Percentiles rank a stretch among this genome's conserved stretches.
These are phyloP conservation scores for Cladophialophora exuberans DNA, from an alignment of 2,329 filamentous ascomycete species.

Conservation along the genomic window DNA sequence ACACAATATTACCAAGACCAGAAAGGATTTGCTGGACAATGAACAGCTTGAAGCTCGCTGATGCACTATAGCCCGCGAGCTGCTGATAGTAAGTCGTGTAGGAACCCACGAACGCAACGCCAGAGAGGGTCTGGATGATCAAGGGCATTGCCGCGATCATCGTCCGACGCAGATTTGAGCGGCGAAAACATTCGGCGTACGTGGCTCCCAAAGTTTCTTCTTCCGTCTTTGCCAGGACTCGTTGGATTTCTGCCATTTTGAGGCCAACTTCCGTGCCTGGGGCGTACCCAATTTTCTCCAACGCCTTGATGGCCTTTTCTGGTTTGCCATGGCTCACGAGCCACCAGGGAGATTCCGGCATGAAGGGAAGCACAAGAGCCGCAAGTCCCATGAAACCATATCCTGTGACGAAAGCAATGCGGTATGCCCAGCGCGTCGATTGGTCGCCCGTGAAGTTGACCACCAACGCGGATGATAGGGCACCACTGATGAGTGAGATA, in stretches of 20 bases:
- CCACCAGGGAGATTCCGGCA: slow-evolving; percentile 42
- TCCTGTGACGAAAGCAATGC: slow-evolving; percentile 46
- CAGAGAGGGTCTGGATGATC: slow-evolving; percentile 39
- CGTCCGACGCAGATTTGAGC: slow-evolving; percentile 42
- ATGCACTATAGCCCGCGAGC: slow-evolving; percentile 39
- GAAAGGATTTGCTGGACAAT: slow-evolving; percentile 47
- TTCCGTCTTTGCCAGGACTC: slow-evolving; percentile 39
- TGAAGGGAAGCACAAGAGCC: slow-evolving; percentile 30
- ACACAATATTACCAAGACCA: slow-evolving; percentile 38
- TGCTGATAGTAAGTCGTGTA: slow-evolving; percentile 54
- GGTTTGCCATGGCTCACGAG: slow-evolving; percentile 40
- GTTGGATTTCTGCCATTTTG: slow-evolving; percentile 39
- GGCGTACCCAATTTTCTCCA: slow-evolving; percentile 36
- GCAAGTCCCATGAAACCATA: slow-evolving; percentile 42
- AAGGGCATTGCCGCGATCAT: slow-evolving; percentile 45
- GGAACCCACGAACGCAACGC: slow-evolving; percentile 37
- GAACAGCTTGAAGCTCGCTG: slow-evolving; percentile 41
- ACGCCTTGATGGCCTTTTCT: slow-evolving; percentile 38
- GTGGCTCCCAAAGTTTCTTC: slow-evolving; percentile 32
- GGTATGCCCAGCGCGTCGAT: slow-evolving; percentile 48
- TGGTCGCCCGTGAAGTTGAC: slow-evolving; percentile 45
- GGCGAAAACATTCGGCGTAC: slow-evolving; percentile 38
- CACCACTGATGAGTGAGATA: slow-evolving; percentile 46
- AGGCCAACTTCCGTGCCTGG: slow-evolving; percentile 9
- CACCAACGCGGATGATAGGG: slow-evolving; percentile 44